Evolutionary conservation across 2,329 filamentous ascomycete species (phyloP), one percentile per base, ranked within the genome.

Genomic region (Aspergillus aculeatus): DNA sequence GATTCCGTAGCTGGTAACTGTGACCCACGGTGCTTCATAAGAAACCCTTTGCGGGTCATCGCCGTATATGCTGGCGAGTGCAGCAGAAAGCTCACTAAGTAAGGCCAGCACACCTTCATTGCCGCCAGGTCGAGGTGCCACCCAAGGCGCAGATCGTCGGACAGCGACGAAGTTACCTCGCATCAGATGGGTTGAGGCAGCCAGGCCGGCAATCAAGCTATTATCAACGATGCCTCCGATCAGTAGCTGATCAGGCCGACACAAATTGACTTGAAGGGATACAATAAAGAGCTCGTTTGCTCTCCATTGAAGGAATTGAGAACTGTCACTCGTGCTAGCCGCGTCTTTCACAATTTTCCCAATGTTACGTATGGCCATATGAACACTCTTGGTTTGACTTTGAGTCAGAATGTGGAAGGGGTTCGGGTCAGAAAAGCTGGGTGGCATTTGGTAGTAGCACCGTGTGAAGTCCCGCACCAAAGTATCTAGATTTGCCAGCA

Each of bases 191-290:
- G 68, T 73, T 1, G 70, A 71, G 66, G 47, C 47, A 6, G 73
- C 72, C n/a, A 75, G 60, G 1, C 72, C 72, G 7, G 70, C 72
- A 0, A 69, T 62, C 1, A 74, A 58, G 19, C 65, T 73, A 31
- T 67, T 71, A 12, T 75, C 73, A 9, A 75, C 71, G 21, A 75
- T 73, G 2, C 73, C 73, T 7, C 69, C 70, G n/a, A 75, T 70
- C 5, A 75, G 57, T 0, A 75, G 64, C 52, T 73, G 66, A 44
- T 75, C 73, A 0, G 73, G 73, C 19, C 69, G 71, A 54, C 68
- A 74, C 11, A 75, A 61, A 6, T 66, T 65, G 19, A 75, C 64
- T 35, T 69, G 71, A 2, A 71, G 61, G 0, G 71, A 69, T 16
- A 69, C 56, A 21, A 61, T 62, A 50, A 73, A 64, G 5, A 69